Evolutionary conservation across 2,329 filamentous ascomycete genomes (phyloP).

Genomic region (Penicillium polonicum): DNA sequence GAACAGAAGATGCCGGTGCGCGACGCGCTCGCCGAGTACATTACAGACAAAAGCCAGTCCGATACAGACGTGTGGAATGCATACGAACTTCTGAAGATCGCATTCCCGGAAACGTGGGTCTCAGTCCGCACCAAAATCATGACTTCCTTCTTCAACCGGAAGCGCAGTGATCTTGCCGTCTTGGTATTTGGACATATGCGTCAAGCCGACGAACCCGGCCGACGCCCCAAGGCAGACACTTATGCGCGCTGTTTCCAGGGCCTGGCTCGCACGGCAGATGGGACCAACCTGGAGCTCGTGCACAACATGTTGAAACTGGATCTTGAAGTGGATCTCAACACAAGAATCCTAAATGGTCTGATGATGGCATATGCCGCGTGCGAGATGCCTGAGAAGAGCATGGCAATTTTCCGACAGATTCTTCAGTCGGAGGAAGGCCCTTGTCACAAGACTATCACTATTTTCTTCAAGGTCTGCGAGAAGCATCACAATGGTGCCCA

Average conservation of each 20-base stretch:
- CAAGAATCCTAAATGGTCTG: constrained; percentile 74
- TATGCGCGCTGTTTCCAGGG: constrained; percentile 79
- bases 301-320: constrained; percentile 97
- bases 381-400: constrained; percentile 63
- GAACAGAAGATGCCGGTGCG: constrained; percentile 67
- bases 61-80: constrained; percentile 63
- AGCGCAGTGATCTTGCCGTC: constrained; percentile 78
- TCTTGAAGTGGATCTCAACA: constrained; percentile 72
- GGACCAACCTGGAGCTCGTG: constrained; percentile 68
- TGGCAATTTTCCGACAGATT: constrained; percentile 83
- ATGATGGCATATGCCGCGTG: constrained; percentile 81
- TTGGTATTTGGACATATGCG: constrained; percentile 93
- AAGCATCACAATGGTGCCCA: constrained; percentile 45
- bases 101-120: constrained; percentile 63
- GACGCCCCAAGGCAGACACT: constrained; percentile 68
- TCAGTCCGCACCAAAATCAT: constrained; percentile 70
- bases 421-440: constrained; percentile 82
- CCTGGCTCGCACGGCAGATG: constrained; percentile 60
- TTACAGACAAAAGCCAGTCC: constrained; percentile 59
- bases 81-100: constrained; percentile 58
- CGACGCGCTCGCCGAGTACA: constrained; percentile 66
- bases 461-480: constrained; percentile 79
- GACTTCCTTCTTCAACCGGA: constrained; percentile 74
- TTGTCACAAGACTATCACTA: constrained; percentile 73
- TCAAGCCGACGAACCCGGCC: constrained; percentile 62